A percentile compares a stretch with the other conserved stretches of the same genome.
Conservation (phyloP, 495 filamentous ascomycete species). For the Aspergillus ostianus region DNA sequence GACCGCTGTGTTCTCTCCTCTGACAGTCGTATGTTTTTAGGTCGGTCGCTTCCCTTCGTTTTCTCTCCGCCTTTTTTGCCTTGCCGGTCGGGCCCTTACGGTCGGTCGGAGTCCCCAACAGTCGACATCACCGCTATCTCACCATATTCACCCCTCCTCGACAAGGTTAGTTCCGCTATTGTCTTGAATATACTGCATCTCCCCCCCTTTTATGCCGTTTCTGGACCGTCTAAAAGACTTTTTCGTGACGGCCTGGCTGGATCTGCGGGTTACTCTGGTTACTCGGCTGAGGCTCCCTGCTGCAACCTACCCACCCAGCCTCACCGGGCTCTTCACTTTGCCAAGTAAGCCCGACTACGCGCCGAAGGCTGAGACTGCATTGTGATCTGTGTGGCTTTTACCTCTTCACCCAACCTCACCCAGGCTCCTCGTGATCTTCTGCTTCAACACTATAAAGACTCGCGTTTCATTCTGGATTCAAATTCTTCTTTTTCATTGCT, state of each 20-base stretch:
- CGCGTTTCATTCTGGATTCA: not conserved
- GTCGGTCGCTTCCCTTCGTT: slow-evolving; percentile 22
- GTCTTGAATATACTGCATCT: slow-evolving; percentile 3
- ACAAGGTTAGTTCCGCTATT: slow-evolving; percentile 8
- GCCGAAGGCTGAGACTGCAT: slow-evolving; percentile 15
- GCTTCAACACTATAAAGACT: not conserved
- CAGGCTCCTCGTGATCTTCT: not conserved
- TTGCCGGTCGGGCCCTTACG: slow-evolving; percentile 23
- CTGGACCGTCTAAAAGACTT: not conserved
- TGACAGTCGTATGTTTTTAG: slow-evolving; percentile 11
- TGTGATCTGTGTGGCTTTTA: slow-evolving; percentile 1
- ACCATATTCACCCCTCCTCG: slow-evolving; percentile 25
- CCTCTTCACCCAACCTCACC: slow-evolving; percentile 1
- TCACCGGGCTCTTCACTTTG: slow-evolving; percentile 13
- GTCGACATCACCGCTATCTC: slow-evolving; percentile 30
- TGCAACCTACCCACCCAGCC: slow-evolving; percentile 2
- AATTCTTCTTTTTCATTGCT: not conserved
- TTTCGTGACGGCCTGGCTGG: not conserved
- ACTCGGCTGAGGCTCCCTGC: slow-evolving; percentile 3
- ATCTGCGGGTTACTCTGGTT: slow-evolving; percentile 3
- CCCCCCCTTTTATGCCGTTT: slow-evolving; percentile 1
- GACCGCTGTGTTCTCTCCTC: slow-evolving; percentile 4
- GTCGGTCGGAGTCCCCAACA: slow-evolving; percentile 15
- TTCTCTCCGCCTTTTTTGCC: slow-evolving; percentile 29
- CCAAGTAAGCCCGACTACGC: slow-evolving; percentile 13